phyloP scores from a whole-genome alignment of 2,329 filamentous ascomycete species.

The Didymella lethalis region DNA sequence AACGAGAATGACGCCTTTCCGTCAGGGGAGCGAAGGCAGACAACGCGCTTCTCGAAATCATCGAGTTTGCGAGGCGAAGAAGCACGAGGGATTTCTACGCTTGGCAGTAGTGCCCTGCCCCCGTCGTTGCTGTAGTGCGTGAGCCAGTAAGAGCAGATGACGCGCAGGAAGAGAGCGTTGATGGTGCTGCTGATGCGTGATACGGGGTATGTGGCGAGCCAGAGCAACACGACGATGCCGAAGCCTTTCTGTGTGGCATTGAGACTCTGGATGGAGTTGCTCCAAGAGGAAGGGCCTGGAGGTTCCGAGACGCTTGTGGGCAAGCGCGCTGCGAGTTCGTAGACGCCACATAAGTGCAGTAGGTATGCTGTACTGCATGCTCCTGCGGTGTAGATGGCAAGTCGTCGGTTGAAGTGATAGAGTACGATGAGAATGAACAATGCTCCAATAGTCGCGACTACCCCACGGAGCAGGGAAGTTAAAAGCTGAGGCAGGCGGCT shows the following conservation, averaged over 20 bases:
- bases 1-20: background rate
- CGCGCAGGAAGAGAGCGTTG: conserved; percentile 10
- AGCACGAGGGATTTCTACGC: conserved; percentile 29
- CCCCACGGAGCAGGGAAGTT: conserved; percentile 15
- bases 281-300: background rate
- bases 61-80: background rate
- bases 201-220: conserved; percentile 32
- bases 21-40: background rate
- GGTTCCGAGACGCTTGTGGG: background rate
- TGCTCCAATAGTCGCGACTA: conserved; percentile 19
- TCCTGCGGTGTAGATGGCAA: conserved; percentile 28
- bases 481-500: conserved; percentile 27
- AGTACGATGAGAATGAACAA: conserved; percentile 26
- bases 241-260: conserved; percentile 30
- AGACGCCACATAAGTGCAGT: conserved; percentile 26
- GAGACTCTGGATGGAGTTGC: conserved; percentile 6
- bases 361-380: conserved; percentile 30
- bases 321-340: conserved; percentile 23
- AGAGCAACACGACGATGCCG: conserved; percentile 22
- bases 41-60: background rate
- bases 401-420: conserved; percentile 26
- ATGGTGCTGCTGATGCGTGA: conserved; percentile 26
- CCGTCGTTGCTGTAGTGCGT: conserved; percentile 28
- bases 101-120: conserved; percentile 22
- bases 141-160: conserved; percentile 25